Base-by-base conservation (phyloP, 148 eudicot species). In the Rhododendron simsii region DNA sequence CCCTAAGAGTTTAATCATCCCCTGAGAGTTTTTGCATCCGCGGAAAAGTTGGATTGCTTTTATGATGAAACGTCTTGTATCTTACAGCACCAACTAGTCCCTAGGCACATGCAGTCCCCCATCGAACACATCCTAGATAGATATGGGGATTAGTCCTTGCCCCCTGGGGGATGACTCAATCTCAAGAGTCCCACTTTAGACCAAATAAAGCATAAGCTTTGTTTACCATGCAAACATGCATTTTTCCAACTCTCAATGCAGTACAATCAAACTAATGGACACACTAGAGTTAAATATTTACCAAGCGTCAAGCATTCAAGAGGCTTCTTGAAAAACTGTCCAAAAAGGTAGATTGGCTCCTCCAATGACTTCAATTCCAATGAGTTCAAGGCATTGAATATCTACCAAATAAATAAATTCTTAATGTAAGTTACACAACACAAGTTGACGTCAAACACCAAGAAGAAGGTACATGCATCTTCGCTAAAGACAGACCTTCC, bases 281-380 rank as follows among this genome's bases (percentile, higher is more conserved):
- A 33, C 75, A 81, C 51, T 30, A 26, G 44, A 69, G 45, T 53
- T 85, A 86, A 86, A 67, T 13, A 84, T 81, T 91, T 94, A 98
- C 99, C 99, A 35, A 98, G 96, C 57, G 99, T 95, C 89, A 95
- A 91, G 90, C 99, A 98, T 91, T 92, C 99, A 48, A 92, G 82
- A 80, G 99, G 99, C 92, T 98, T 95, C 88, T 91, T 95, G 67
- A 95, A 93, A 90, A 98, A 98, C 88, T 98, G 98, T 13, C 98
- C 98, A 65, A 95, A 98, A 77, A 98, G 98, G 86, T 98, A 98
- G 85, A 98, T 92, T 23, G 98, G 98, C 88, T 98, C 99, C 89
- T 97, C 99, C 77, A 97, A 96, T 55, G 98, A 97, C 88, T 97
- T 97, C 91, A 97, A 88, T 88, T 97, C 96, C 93, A 97, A 84